phyloP scores from a whole-genome alignment of 192 early-diverging fungal species.

The Podila clonocystis region DNA sequence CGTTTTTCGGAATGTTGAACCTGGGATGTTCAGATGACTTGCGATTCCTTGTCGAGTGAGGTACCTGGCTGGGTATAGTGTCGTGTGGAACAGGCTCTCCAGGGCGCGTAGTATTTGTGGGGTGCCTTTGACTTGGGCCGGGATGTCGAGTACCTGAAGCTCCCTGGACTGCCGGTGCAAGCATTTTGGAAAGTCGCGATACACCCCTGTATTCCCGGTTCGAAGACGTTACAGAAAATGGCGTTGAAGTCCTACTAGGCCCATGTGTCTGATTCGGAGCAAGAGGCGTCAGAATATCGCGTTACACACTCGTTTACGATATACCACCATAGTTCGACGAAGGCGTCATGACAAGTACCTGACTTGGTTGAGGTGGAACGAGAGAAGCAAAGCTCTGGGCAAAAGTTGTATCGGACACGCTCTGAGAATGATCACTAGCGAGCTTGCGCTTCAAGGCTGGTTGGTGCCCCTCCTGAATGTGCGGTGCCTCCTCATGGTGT shows the following conservation, averaged over 20 bases:
- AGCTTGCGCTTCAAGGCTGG: no score
- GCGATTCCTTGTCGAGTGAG: constrained; percentile 3
- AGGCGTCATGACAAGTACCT: no score
- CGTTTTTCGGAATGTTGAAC: constrained; percentile 5
- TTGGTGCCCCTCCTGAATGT: no score
- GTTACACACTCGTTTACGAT: no score
- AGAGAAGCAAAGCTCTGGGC: no score
- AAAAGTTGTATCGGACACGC: no score
- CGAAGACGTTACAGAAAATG: not conserved
- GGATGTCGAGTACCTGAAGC: not conserved
- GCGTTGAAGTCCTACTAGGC: not conserved
- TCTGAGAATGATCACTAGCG: no score
- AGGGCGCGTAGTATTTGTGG: not conserved
- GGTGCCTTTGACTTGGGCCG: not conserved
- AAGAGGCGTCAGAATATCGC: no score
- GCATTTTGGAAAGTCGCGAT: not conserved
- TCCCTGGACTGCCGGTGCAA: not conserved
- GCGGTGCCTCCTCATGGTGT: no score
- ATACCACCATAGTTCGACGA: no score
- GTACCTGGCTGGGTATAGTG: not conserved
- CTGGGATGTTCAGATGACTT: constrained; percentile 21
- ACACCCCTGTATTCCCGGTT: not conserved
- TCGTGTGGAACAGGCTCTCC: not conserved
- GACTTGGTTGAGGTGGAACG: no score
- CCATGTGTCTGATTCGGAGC: no score